Conservation (phyloP, 2,329 filamentous ascomycete species). For the Hymenoscyphus linearis region DNA sequence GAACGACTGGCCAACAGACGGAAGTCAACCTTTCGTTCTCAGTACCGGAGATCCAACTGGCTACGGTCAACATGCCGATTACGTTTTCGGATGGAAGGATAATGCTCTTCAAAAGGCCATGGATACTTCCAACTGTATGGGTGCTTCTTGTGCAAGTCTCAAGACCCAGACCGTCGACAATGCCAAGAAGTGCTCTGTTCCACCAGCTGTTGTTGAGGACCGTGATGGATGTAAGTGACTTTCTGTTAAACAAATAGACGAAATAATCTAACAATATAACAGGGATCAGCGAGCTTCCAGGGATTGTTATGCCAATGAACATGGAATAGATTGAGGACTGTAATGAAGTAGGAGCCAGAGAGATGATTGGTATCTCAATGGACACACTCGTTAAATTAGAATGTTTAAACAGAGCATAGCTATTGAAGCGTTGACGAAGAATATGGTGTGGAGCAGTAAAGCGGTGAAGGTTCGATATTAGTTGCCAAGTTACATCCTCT, state of each 20-base stretch:
- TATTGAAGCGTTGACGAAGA: neutral
- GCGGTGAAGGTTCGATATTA: neutral
- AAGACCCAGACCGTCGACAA: constrained; percentile 34
- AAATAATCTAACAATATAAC: neutral
- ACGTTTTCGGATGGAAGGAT: constrained; percentile 47
- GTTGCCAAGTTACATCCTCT: constrained; percentile 1
- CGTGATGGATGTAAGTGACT: constrained; percentile 10
- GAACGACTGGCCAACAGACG: constrained; percentile 40
- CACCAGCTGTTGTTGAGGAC: constrained; percentile 5
- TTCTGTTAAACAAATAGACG: neutral
- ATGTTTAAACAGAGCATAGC: neutral
- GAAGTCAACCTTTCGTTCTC: constrained; percentile 40
- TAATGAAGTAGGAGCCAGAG: neutral
- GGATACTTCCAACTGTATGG: constrained; percentile 42
- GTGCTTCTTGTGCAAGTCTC: constrained; percentile 41
- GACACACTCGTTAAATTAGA: constrained; percentile 6
- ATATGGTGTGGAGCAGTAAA: neutral
- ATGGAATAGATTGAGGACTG: neutral
- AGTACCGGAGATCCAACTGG: constrained; percentile 40
- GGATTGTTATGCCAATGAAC: neutral
- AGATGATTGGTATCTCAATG: neutral
- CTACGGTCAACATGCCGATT: constrained; percentile 46
- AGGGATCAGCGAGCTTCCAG: constrained; percentile 6
- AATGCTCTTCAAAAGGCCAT: constrained; percentile 45
- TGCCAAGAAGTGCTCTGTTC: constrained; percentile 8